Percentiles rank a stretch among this genome's conserved stretches.
Conservation (phyloP, 208 protist species). For the Trypanosoma boissoni region DNA sequence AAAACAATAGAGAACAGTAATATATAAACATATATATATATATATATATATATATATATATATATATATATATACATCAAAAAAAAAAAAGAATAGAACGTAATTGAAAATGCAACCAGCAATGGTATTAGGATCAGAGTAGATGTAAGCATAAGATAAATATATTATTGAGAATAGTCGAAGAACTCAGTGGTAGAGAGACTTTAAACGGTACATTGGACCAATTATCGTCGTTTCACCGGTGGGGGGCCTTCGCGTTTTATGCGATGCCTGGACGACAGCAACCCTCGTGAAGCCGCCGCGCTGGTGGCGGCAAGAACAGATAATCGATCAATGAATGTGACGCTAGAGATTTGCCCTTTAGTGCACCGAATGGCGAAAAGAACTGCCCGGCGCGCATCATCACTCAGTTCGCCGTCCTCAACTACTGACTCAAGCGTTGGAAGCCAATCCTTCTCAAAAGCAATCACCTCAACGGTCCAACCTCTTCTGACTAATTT, state of each 20-base stretch:
- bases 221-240: no score
- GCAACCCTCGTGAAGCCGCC: constrained; percentile 11
- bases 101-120: neutral
- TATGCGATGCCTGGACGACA: neutral
- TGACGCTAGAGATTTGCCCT: constrained; percentile 17
- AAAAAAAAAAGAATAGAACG: constrained; percentile 4
- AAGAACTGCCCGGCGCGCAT: constrained; percentile 5
- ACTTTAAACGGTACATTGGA: no score
- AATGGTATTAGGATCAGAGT: no score
- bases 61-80: constrained; percentile 8
- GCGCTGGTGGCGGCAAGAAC: constrained; percentile 25
- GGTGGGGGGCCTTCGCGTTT: no score
- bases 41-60: neutral
- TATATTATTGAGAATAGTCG: no score
- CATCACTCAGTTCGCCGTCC: neutral
- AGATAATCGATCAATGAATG: constrained; percentile 25
- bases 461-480: constrained; percentile 13
- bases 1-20: neutral
- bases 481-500: constrained; percentile 1
- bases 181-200: no score
- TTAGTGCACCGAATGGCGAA: constrained; percentile 23
- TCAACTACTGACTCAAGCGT: neutral
- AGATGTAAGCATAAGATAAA: no score
- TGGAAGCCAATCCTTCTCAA: constrained; percentile 13
- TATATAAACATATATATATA: constrained; percentile 3